Evolutionary conservation across 371 early-diverging fungal genomes (phyloP).

Genomic region (Nematocida sp.): DNA sequence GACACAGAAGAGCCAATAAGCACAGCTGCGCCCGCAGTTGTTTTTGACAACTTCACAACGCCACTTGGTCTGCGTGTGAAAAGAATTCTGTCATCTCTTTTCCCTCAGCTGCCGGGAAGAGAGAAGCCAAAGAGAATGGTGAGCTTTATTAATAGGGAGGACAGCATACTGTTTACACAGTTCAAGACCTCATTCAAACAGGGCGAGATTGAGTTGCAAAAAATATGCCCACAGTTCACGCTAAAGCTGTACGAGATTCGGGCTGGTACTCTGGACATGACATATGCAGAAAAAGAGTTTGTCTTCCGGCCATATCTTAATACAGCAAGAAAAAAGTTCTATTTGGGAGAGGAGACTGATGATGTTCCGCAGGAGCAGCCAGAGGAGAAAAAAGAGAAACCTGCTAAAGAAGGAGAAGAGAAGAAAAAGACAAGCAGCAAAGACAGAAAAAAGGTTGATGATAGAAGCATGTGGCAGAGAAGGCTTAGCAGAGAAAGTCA

Average conservation of each 20-base stretch:
- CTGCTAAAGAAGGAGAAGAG: background rate
- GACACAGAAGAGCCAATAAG: slow-evolving; percentile 32
- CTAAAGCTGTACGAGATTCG: slow-evolving; percentile 75
- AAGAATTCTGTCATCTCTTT: slow-evolving; percentile 55
- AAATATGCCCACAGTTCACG: slow-evolving; percentile 94
- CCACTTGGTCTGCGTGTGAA: slow-evolving; percentile 46
- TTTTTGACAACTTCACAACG: slow-evolving; percentile 55
- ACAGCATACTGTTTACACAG: slow-evolving; percentile 91
- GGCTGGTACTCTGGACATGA: slow-evolving; percentile 78
- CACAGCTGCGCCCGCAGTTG: slow-evolving; percentile 38
- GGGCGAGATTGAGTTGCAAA: slow-evolving; percentile 82
- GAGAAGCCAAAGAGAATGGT: slow-evolving; percentile 86
- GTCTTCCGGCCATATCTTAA: slow-evolving; percentile 86
- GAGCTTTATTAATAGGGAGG: slow-evolving; percentile 87
- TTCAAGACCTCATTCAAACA: slow-evolving; percentile 82
- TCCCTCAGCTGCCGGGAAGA: slow-evolving; percentile 79
- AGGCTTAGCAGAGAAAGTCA: background rate
- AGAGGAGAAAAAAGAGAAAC: background rate
- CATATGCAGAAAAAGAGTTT: slow-evolving; percentile 93
- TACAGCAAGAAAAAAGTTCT: slow-evolving; percentile 78
- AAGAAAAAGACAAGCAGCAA: background rate
- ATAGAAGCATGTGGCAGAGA: background rate
- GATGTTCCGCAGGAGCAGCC: background rate
- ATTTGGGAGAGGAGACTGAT: slow-evolving; percentile 25
- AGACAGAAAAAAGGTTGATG: background rate